Evolutionary conservation across 768 basidiomycete genomes (phyloP), one percentile per base, ranked within the genome.

Genomic region (Mycena venus): DNA sequence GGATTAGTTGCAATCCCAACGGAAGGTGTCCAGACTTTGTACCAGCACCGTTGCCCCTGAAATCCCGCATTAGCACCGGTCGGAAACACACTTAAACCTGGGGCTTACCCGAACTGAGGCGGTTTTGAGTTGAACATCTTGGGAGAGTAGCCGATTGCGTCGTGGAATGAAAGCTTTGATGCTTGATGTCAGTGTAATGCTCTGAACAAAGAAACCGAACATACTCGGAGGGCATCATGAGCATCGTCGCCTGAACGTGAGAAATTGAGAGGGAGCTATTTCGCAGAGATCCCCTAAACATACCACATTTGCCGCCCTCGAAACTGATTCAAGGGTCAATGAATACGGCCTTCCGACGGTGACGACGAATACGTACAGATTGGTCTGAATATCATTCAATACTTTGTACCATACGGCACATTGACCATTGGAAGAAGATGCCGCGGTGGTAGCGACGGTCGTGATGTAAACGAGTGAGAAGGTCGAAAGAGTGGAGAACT

Each of bases 101-200:
- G 4, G 4, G 55, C 69, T 0, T 23, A 76, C 75, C 75, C 75
- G 17, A 59, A 75, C 44, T 68, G 14, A 4, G 49, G 25, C 23
- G 51, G 36, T 29, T 17, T 58, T 72, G 40, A 77, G 60, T n/a
- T n/a, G n/a, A n/a, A n/a, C n/a, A n/a, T n/a, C 23, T 27, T 17
- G 7, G 73, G 73, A 1, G 74, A 75, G 58, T 49, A 77, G 5
- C 70, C 76, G 38, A 77, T 77, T 6, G 76, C 74, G 42, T 77
- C 76, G 42, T 77, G 76, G 63, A 77, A 77, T 17, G 74, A 63
- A 17, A 77, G 64, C 76, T 77, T n/a, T 14, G 27, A 21, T 5
- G 15, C 4, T 4, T 6, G 9, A 14, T 21, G 19, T 55, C 5
- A 19, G 32, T 8, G 4, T 23, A 4, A 55, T 14, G 15, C 4